Percentiles rank a stretch among this genome's conserved stretches.
Evolutionary conservation across 768 basidiomycete species (phyloP).

Genomic region (Tulasnella calospora): DNA sequence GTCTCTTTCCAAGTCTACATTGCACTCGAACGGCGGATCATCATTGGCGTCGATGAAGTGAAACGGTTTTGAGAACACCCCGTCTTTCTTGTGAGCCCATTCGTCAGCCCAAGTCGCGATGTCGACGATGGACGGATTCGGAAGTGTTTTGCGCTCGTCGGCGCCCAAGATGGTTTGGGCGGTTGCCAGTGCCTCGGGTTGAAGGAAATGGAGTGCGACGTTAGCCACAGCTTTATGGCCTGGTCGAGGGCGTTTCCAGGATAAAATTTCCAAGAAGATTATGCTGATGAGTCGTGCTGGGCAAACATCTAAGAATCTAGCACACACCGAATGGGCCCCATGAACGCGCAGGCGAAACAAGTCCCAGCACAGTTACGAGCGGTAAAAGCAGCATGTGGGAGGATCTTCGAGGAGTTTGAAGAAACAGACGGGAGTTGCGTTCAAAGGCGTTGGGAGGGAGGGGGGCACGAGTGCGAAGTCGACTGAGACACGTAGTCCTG

Average conservation of each 20-base stretch:
- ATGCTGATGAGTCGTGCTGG: neutral
- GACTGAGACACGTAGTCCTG: too few species aligned
- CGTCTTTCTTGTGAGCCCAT: neutral
- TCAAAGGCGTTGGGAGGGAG: too few species aligned
- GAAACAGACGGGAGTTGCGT: neutral
- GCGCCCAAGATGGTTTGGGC: neutral
- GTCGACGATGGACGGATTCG: neutral
- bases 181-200: neutral
- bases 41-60: constrained; percentile 23
- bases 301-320: neutral
- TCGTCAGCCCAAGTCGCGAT: constrained; percentile 23
- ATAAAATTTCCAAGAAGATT: too few species aligned
- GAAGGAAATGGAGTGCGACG: constrained; percentile 6
- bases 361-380: neutral
- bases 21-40: constrained; percentile 12
- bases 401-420: neutral
- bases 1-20: neutral
- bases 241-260: neutral
- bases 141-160: neutral
- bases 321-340: neutral
- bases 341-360: neutral
- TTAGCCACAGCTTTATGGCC: constrained; percentile 14
- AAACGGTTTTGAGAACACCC: neutral
- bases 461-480: too few species aligned
- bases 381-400: neutral